Evolutionary conservation across 2,329 filamentous ascomycete species (phyloP).

Genomic region (Lasiodiplodia theobromae): DNA sequence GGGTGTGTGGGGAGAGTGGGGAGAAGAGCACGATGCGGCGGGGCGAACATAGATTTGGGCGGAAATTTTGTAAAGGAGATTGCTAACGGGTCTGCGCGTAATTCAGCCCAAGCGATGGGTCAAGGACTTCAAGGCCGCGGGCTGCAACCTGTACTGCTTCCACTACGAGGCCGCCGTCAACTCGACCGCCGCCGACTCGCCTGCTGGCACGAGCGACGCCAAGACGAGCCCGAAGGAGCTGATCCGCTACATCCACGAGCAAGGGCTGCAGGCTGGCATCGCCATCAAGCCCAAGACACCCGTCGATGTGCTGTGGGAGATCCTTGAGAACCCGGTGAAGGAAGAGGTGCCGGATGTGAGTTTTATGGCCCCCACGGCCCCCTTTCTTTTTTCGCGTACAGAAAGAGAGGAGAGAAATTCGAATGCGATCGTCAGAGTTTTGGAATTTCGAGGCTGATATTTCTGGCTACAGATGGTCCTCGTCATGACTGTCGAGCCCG

Average conservation of each 20-base stretch:
- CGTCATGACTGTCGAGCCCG: slow-evolving; percentile 97
- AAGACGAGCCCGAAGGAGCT: slow-evolving; percentile 85
- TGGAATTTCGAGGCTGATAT: too few species aligned
- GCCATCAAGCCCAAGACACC: slow-evolving; percentile 93
- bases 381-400: neutral
- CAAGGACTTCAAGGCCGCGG: slow-evolving; percentile 89
- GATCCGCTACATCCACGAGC: slow-evolving; percentile 87
- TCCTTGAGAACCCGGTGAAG: slow-evolving; percentile 75
- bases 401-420: neutral
- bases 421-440: too few species aligned
- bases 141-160: slow-evolving; percentile 99
- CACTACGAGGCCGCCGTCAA: slow-evolving; percentile 94
- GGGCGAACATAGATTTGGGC: neutral
- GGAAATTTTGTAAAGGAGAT: neutral
- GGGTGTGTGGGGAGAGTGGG: neutral
- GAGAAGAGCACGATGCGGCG: neutral
- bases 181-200: slow-evolving; percentile 83
- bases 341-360: slow-evolving; percentile 88
- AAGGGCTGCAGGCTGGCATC: slow-evolving; percentile 88
- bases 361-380: neutral
- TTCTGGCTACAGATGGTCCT: slow-evolving; percentile 80
- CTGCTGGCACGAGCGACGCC: slow-evolving; percentile 70
- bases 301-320: slow-evolving; percentile 91
- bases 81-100: neutral
- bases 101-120: slow-evolving; percentile 95